Evolutionary conservation across 176 grass and related monocot species (phyloP).

Genomic region (Triticum monococcum): DNA sequence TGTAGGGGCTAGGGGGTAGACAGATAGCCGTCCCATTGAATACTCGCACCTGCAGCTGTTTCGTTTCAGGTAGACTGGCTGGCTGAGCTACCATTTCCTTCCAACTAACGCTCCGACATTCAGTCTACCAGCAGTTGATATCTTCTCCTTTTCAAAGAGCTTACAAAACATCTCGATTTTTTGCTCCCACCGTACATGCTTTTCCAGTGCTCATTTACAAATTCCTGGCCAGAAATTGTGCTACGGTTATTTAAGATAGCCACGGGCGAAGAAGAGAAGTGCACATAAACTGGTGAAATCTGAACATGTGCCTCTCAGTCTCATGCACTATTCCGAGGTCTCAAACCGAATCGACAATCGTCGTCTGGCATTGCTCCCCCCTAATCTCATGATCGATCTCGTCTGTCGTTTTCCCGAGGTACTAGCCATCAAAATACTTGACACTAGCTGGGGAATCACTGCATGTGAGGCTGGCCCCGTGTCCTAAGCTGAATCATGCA

Average conservation of each 20-base stretch:
- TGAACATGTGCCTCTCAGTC: conserved; percentile 1
- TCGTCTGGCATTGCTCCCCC: not conserved
- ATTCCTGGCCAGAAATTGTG: too few relatives aligned
- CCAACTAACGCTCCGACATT: conserved; percentile 27
- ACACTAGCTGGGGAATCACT: conserved; percentile 26
- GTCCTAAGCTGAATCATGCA: not conserved
- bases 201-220: not conserved
- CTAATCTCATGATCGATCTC: not conserved
- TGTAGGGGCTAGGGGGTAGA: not conserved
- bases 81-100: conserved; percentile 27
- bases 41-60: conserved; percentile 44
- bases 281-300: not conserved
- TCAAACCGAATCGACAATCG: conserved; percentile 22
- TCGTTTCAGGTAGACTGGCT: not conserved
- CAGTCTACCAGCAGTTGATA: not conserved
- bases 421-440: conserved; percentile 37
- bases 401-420: conserved; percentile 38
- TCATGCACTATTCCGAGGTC: not conserved
- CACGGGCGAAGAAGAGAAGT: not conserved
- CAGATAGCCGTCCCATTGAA: conserved; percentile 29
- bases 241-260: not conserved
- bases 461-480: conserved; percentile 22
- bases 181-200: not conserved
- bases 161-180: not conserved
- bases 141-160: too few relatives aligned